Evolutionary conservation across 2,329 filamentous ascomycete species (phyloP).

Genomic region (Nemania serpens): DNA sequence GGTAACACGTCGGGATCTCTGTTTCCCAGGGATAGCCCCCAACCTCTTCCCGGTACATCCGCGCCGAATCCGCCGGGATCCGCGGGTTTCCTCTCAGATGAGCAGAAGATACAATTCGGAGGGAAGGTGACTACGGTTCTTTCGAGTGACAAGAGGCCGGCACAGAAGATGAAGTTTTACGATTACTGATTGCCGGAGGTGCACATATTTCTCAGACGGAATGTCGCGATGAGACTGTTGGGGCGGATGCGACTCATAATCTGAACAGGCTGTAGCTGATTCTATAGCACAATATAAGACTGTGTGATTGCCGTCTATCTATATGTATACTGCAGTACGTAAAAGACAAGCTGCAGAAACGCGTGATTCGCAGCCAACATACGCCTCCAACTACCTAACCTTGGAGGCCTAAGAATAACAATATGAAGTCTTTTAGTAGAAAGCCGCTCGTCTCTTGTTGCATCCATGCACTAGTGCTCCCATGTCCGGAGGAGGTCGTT

Average conservation of each 20-base stretch:
- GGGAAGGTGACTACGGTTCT: not conserved
- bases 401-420: not conserved
- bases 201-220: not conserved
- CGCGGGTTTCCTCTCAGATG: not conserved
- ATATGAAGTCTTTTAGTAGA: not conserved
- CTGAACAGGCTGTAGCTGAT: too few species aligned
- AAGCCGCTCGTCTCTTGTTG: not conserved
- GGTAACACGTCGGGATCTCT: slow-evolving; percentile 33
- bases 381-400: not conserved
- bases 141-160: not conserved
- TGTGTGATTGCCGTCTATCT: too few species aligned
- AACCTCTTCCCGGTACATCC: slow-evolving; percentile 23
- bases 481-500: not conserved
- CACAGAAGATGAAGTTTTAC: not conserved
- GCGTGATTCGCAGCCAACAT: not conserved
- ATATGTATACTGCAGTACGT: too few species aligned
- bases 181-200: not conserved
- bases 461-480: not conserved
- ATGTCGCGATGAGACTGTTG: not conserved
- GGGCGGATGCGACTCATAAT: not conserved
- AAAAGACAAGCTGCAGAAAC: not conserved
- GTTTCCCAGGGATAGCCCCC: slow-evolving; percentile 32
- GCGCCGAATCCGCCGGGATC: slow-evolving; percentile 10
- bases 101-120: not conserved
- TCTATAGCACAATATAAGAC: too few species aligned